Evolutionary conservation across 1,284 basidiomycete species (phyloP), one percentile per base, ranked within the genome.

Genomic region (Flammula alnicola): DNA sequence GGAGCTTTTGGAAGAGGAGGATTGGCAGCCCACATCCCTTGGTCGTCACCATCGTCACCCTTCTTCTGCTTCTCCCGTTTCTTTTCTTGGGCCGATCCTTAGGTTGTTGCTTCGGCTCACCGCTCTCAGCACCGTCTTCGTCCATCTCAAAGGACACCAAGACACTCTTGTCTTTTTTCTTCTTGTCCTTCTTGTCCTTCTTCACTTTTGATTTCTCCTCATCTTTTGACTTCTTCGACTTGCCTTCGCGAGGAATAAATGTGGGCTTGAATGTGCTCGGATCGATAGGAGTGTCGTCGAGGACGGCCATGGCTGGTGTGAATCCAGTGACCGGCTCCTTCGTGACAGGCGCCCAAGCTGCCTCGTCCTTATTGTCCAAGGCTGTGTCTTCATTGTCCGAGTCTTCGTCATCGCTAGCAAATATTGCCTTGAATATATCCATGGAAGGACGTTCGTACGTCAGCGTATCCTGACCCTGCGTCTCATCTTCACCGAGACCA

Each of bases 371-470:
- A 23, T 65, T 61, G 25, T 56, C 45, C 27, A 30, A 25, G 12
- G 44, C 19, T 11, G 68, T 74, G 2, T 74, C 77, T 3, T 89
- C 88, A 1, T 83, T 83, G 14, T 84, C 88, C 16, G 83, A 84
- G 39, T 87, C 87, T 61, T 93, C 91, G 42, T 91, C 90, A 55
- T 95, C 93, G 64, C 89, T 92, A 5, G 91, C 92, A 65, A 95
- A 95, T 54, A 95, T 95, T 1, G 93, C 93, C 66, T 96, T 96
- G 78, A 98, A 98, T 31, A 98, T 85, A 62, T 95, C 91, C 78
- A 94, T 91, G 2, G 85, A 75, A 1, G 96, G 96, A 36, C 91
- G 82, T 54, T 89, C 78, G 66, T 95, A 95, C 0, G 88, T 93
- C 56, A 96, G 73, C 8, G 85, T 95, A 63, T 97, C 94, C 32